These are phyloP conservation scores for Meredithiella fracta DNA, from an alignment of 2,329 filamentous ascomycete species.

Conservation along the genomic window DNA sequence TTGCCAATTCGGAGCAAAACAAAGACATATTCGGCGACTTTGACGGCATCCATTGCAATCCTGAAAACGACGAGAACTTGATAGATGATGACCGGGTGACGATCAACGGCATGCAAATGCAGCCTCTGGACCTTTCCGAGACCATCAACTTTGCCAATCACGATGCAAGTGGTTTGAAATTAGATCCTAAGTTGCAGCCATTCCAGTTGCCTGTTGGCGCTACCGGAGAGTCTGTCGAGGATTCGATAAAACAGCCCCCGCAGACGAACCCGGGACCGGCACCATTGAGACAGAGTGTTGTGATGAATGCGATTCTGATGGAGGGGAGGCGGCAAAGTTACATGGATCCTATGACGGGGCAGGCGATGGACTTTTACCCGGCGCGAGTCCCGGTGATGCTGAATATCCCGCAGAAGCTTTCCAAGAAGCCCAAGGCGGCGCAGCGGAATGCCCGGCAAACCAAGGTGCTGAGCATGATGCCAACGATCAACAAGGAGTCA, in stretches of 20 bases:
- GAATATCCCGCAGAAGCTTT: slow-evolving; percentile 77
- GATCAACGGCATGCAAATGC: not conserved
- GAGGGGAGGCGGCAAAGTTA: slow-evolving; percentile 36
- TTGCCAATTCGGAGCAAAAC: slow-evolving; percentile 46
- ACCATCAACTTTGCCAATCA: slow-evolving; percentile 4
- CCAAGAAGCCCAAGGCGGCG: slow-evolving; percentile 48
- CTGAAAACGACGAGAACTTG: slow-evolving; percentile 24
- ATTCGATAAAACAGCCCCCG: not conserved
- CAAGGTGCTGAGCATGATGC: slow-evolving; percentile 50
- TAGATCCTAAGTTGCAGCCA: not conserved
- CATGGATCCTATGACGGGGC: slow-evolving; percentile 46
- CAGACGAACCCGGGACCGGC: not conserved
- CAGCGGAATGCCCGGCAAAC: slow-evolving; percentile 56
- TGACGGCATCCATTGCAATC: slow-evolving; percentile 60
- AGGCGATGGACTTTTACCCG: slow-evolving; percentile 87
- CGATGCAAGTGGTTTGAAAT: not conserved
- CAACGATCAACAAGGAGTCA: slow-evolving; percentile 15
- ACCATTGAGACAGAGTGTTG: slow-evolving; percentile 8
- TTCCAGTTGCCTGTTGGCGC: not conserved
- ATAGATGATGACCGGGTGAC: not conserved
- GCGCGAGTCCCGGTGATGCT: slow-evolving; percentile 87
- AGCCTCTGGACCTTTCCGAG: slow-evolving; percentile 6
- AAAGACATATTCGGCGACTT: slow-evolving; percentile 61
- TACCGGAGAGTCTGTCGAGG: no score
- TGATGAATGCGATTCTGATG: slow-evolving; percentile 1